These are phyloP conservation scores for Clavispora santaluciae DNA, from an alignment of 805 yeast genomes.

Conservation along the genomic window DNA sequence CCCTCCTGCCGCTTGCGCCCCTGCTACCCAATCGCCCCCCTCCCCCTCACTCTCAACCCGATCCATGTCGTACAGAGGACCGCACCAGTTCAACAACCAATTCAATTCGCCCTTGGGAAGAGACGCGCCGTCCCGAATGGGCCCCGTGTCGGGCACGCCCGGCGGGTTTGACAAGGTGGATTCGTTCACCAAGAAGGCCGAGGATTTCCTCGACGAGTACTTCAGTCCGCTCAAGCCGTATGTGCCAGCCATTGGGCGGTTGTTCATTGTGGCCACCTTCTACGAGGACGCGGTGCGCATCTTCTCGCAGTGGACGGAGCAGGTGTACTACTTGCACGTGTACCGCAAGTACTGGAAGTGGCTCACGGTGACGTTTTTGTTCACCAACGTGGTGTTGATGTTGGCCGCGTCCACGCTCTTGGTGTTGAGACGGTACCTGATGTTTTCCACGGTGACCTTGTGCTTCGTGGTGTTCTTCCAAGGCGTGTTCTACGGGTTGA, in stretches of 20 bases:
- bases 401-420: conserved; percentile 64
- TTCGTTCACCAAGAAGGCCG: conserved; percentile 47
- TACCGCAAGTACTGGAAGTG: conserved; percentile 76
- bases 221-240: conserved; percentile 56
- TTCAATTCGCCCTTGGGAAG: conserved; percentile 17
- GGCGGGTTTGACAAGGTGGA: conserved; percentile 42
- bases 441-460: conserved; percentile 66
- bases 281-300: conserved; percentile 86
- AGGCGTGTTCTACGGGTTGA: conserved; percentile 83
- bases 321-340: conserved; percentile 75
- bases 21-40: too few relatives aligned
- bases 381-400: conserved; percentile 66
- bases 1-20: too few relatives aligned
- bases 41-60: too few relatives aligned
- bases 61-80: conserved; percentile 41
- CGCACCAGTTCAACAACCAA: conserved; percentile 39
- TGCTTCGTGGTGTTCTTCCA: conserved; percentile 71
- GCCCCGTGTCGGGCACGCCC: conserved; percentile 23
- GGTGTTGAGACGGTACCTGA: conserved; percentile 61
- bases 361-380: conserved; percentile 69
- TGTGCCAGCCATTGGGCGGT: conserved; percentile 84
- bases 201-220: conserved; percentile 49
- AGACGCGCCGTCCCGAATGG: conserved; percentile 13
- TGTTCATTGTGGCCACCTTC: conserved; percentile 89
- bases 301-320: conserved; percentile 84